Percentiles rank a stretch among this genome's conserved stretches.
Evolutionary conservation across 352 stramenopile genomes (phyloP).

Genomic region (Pseudoperonospora humuli): DNA sequence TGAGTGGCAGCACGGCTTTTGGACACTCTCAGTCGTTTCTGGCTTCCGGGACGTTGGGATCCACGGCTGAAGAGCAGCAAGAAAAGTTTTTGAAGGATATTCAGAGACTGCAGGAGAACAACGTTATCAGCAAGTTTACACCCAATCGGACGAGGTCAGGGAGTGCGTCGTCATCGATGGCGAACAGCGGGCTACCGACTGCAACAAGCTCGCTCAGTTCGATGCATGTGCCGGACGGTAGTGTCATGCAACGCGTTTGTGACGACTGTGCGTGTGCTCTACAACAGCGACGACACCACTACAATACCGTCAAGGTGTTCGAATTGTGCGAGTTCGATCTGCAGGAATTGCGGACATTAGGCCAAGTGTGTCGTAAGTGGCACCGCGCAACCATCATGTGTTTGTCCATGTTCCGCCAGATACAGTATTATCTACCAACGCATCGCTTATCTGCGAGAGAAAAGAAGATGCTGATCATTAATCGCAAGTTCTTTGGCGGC

Average conservation of each 20-base stretch:
- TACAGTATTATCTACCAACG: constrained; percentile 81
- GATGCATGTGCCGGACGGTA: constrained; percentile 51
- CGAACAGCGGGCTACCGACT: constrained; percentile 8
- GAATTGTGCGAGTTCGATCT: constrained; percentile 77
- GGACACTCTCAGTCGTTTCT: constrained; percentile 20
- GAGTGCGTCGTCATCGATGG: constrained; percentile 21
- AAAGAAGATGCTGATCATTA: constrained; percentile 70
- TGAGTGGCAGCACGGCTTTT: constrained; percentile 2
- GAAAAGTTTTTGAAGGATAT: constrained; percentile 69
- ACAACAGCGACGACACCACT: constrained; percentile 76
- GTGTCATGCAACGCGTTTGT: constrained; percentile 72
- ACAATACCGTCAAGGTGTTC: constrained; percentile 82
- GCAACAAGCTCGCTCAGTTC: constrained; percentile 33
- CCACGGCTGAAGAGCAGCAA: constrained; percentile 39
- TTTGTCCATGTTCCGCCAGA: constrained; percentile 83
- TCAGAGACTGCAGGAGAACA: constrained; percentile 47
- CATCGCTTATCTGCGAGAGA: constrained; percentile 66
- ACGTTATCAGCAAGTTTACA: constrained; percentile 72
- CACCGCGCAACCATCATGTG: constrained; percentile 84
- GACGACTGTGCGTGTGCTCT: constrained; percentile 74
- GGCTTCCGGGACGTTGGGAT: constrained; percentile 21
- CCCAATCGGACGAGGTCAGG: constrained; percentile 33
- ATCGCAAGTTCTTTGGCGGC: constrained; percentile 62
- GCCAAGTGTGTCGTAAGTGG: constrained; percentile 81
- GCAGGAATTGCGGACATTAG: constrained; percentile 59